Conservation (phyloP, 495 filamentous ascomycete genomes). For the Daldinia loculata region DNA sequence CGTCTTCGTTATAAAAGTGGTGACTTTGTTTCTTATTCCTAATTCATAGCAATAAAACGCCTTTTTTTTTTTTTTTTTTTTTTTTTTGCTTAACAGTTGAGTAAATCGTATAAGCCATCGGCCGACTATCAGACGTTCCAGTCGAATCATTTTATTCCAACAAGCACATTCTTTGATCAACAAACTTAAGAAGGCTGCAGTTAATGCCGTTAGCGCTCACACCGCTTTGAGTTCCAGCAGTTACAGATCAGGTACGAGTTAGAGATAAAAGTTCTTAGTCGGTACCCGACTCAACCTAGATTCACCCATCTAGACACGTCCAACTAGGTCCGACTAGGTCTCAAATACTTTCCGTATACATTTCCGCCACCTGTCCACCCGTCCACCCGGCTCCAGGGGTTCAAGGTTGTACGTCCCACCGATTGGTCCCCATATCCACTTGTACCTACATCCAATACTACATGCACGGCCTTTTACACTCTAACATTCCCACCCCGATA, state of each 20-base stretch:
- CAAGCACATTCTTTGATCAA: constrained; percentile 16
- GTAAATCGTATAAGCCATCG: constrained; percentile 20
- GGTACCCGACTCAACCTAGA: constrained; percentile 15
- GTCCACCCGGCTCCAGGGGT: neutral
- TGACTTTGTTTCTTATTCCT: constrained; percentile 3
- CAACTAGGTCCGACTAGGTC: constrained; percentile 1
- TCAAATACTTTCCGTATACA: constrained; percentile 24
- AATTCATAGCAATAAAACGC: neutral
- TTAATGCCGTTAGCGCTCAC: neutral
- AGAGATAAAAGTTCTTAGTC: constrained; percentile 5
- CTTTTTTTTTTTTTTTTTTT: neutral
- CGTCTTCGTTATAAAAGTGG: constrained; percentile 14
- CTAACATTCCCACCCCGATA: constrained; percentile 3
- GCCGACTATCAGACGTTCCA: constrained; percentile 35
- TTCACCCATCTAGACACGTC: neutral
- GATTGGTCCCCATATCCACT: constrained; percentile 39
- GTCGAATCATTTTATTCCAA: constrained; percentile 10
- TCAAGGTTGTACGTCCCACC: constrained; percentile 36
- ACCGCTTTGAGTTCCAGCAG: constrained; percentile 28
- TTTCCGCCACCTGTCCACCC: constrained; percentile 30
- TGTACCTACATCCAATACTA: constrained; percentile 20
- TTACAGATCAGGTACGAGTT: constrained; percentile 12
- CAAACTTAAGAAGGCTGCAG: constrained; percentile 2
- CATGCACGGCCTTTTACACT: constrained; percentile 3
- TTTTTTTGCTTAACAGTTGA: constrained; percentile 24